A percentile compares a stretch with the other conserved stretches of the same genome.
Conservation (phyloP, 805 yeast species). For the Candida silvicultrix region DNA sequence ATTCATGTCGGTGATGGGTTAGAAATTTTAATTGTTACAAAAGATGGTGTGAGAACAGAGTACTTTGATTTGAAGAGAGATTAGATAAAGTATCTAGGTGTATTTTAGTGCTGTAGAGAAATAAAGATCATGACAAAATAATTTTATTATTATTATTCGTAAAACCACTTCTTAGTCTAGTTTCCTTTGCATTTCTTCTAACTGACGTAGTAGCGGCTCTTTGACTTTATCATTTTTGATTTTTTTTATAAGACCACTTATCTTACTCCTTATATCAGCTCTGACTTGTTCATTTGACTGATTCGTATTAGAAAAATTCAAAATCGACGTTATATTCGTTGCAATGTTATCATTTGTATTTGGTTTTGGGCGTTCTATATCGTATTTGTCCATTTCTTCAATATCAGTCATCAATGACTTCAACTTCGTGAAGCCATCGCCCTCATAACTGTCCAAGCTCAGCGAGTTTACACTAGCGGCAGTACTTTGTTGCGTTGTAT, state of each 20-base stretch:
- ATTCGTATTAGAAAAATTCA: background rate
- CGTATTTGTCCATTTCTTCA: slow-evolving; percentile 9
- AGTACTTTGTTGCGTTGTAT: background rate
- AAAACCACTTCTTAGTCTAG: background rate
- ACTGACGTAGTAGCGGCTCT: background rate
- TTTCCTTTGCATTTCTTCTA: background rate
- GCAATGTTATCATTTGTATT: background rate
- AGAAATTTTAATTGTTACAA: slow-evolving; percentile 85
- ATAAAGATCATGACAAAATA: background rate
- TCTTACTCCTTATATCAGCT: background rate
- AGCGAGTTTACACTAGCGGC: background rate
- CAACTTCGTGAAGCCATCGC: slow-evolving; percentile 8
- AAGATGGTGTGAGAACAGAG: slow-evolving; percentile 85
- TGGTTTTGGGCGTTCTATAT: background rate
- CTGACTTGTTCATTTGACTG: background rate
- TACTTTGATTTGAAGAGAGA: slow-evolving; percentile 85
- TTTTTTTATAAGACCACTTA: background rate
- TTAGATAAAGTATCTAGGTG: slow-evolving; percentile 25
- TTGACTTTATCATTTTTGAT: background rate
- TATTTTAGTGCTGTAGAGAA: background rate
- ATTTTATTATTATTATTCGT: no score
- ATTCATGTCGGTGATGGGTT: slow-evolving; percentile 97
- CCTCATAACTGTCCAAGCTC: background rate
- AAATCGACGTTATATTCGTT: background rate
- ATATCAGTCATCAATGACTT: slow-evolving; percentile 17